Conservation (phyloP, 1,284 basidiomycete species). For the Trichosporon sp. region DNA sequence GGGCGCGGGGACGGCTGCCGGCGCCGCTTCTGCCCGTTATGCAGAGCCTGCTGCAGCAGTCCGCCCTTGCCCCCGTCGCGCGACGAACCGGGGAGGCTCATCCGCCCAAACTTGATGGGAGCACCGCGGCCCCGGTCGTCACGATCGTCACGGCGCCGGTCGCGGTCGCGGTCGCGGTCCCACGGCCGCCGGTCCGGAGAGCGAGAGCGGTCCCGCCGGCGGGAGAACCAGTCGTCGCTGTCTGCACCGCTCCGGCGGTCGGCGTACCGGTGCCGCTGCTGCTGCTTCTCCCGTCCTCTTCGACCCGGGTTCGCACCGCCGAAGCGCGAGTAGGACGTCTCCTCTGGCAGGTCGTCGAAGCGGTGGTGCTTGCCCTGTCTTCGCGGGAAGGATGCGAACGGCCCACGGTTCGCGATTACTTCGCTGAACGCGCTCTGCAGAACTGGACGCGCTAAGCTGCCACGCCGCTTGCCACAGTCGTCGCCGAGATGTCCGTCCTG, state of each 20-base stretch:
- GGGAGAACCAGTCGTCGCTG: conserved; percentile 5
- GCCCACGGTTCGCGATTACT: conserved; percentile 65
- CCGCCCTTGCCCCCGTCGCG: not conserved
- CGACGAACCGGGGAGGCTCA: not conserved
- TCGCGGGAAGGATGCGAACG: conserved; percentile 53
- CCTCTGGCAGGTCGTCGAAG: conserved; percentile 23
- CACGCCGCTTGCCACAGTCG: conserved; percentile 63
- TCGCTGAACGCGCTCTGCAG: conserved; percentile 72
- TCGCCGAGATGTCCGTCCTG: conserved; percentile 75
- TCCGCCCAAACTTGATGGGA: not conserved
- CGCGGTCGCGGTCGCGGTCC: not conserved
- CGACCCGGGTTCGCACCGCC: conserved; percentile 30
- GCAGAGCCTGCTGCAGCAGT: not conserved
- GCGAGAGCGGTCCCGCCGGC: not conserved
- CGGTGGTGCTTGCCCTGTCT: conserved; percentile 23
- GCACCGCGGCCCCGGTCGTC: not conserved
- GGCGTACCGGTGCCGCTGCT: conserved; percentile 12
- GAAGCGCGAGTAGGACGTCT: conserved; percentile 17
- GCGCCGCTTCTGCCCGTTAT: not conserved
- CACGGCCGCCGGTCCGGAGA: not conserved
- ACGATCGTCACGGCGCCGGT: not conserved
- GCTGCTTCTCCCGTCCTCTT: conserved; percentile 29
- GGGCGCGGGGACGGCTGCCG: not conserved
- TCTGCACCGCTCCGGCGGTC: conserved; percentile 13
- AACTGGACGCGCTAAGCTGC: conserved; percentile 54